A percentile compares a stretch with the other conserved stretches of the same genome.
These are phyloP conservation scores for Cenchrus fungigraminus DNA, from an alignment of 176 grass and related monocot genomes.

Conservation along the genomic window DNA sequence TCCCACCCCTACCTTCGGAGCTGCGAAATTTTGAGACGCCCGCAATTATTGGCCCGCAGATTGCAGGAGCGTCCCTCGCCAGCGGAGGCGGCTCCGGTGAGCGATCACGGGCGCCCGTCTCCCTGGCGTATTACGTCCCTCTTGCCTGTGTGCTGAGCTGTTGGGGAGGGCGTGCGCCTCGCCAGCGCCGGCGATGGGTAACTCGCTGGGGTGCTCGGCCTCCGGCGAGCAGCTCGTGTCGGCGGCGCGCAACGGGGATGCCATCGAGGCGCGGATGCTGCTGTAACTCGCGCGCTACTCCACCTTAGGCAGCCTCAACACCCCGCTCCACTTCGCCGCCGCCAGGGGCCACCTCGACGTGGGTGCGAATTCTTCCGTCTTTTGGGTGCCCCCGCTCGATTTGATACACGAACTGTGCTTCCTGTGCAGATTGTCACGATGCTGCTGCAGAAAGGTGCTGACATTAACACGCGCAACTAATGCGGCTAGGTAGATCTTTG, in stretches of 20 bases:
- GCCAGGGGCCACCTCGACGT: conserved; percentile 96
- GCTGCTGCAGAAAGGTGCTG: conserved; percentile 88
- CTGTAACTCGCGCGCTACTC: conserved; percentile 93
- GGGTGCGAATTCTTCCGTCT: background rate
- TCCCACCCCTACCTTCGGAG: conserved; percentile 12
- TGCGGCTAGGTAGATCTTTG: conserved; percentile 86
- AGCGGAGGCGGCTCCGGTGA: conserved; percentile 37
- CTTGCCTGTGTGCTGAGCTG: background rate
- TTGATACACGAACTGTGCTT: conserved; percentile 29
- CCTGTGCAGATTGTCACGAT: conserved; percentile 76
- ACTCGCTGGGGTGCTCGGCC: conserved; percentile 96
- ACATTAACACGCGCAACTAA: conserved; percentile 94
- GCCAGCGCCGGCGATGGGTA: conserved; percentile 72
- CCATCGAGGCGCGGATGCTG: conserved; percentile 90
- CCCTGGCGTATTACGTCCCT: background rate
- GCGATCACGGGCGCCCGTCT: background rate
- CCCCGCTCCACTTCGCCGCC: conserved; percentile 92
- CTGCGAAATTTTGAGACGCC: conserved; percentile 49
- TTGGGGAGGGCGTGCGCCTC: background rate
- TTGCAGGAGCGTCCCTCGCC: conserved; percentile 33
- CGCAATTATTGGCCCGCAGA: conserved; percentile 28
- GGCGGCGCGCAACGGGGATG: conserved; percentile 92
- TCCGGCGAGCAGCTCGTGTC: conserved; percentile 92
- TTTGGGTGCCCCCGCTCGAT: conserved; percentile 30
- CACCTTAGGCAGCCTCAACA: conserved; percentile 93